Percentiles rank a stretch among this genome's conserved stretches.
phyloP scores from a whole-genome alignment of 2,329 filamentous ascomycete species.

The Apiospora marii region DNA sequence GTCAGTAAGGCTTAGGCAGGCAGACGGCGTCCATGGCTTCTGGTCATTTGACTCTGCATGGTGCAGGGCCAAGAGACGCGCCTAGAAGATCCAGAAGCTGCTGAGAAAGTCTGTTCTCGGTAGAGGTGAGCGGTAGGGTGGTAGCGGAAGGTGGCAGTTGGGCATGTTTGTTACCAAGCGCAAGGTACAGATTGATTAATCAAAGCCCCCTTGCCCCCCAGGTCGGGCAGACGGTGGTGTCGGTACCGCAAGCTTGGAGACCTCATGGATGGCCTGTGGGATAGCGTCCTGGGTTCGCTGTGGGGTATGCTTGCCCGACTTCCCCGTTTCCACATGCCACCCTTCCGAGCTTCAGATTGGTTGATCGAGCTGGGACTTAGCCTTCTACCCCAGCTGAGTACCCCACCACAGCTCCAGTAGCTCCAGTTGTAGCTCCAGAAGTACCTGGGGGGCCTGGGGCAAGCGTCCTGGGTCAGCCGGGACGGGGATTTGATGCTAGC shows the following conservation, averaged over 20 bases:
- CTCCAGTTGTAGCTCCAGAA: background rate
- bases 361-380: background rate
- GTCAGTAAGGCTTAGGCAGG: conserved; percentile 26
- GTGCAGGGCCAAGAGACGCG: conserved; percentile 24
- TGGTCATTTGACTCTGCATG: conserved; percentile 28
- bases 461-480: background rate
- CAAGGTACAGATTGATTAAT: background rate
- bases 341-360: conserved; percentile 5
- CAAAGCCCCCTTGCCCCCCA: background rate
- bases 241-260: background rate
- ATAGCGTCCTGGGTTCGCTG: background rate
- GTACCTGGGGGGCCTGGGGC: background rate
- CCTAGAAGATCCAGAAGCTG: conserved; percentile 24
- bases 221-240: background rate
- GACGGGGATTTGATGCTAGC: background rate
- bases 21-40: conserved; percentile 25
- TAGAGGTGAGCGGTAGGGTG: background rate
- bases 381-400: conserved; percentile 16
- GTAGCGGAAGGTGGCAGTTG: background rate
- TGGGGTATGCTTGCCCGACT: background rate
- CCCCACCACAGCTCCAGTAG: background rate
- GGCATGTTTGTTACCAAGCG: background rate
- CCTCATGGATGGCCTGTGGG: background rate
- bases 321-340: conserved; percentile 12
- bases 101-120: conserved; percentile 2